Conservation (phyloP, 345 rosid species). For the Fremontodendron californicum region DNA sequence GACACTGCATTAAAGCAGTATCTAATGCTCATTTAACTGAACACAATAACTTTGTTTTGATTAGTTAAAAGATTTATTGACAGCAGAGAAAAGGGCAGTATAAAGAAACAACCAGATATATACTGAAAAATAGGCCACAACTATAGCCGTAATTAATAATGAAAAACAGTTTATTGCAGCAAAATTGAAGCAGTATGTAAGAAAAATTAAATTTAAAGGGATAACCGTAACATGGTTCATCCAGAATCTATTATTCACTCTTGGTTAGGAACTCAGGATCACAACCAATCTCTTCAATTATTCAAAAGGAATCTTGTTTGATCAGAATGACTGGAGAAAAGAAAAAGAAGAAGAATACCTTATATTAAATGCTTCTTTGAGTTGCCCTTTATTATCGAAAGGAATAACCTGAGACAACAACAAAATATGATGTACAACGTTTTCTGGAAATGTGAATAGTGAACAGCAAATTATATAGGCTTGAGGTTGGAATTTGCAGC, state of each 20-base stretch:
- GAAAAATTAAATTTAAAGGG: not conserved
- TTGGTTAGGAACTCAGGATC: not conserved
- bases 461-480: not conserved
- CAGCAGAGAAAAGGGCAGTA: not conserved
- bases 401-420: conserved; percentile 68
- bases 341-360: conserved; percentile 38
- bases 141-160: not conserved
- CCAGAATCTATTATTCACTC: not conserved
- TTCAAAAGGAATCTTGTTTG: not conserved
- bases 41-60: not conserved
- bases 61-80: not conserved
- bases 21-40: not conserved
- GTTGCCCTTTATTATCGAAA: conserved; percentile 91
- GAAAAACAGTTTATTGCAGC: not conserved
- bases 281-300: not conserved
- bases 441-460: not conserved
- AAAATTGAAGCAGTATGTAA: not conserved
- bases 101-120: not conserved
- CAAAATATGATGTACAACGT: not conserved
- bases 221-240: not conserved
- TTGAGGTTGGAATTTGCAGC: not conserved
- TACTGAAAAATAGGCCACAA: not conserved
- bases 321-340: not conserved
- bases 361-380: conserved; percentile 90
- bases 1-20: not conserved